Percentiles rank a stretch among this genome's conserved stretches.
These are phyloP conservation scores for Penicillium decumbens DNA, from an alignment of 2,329 filamentous ascomycete species.

Conservation along the genomic window DNA sequence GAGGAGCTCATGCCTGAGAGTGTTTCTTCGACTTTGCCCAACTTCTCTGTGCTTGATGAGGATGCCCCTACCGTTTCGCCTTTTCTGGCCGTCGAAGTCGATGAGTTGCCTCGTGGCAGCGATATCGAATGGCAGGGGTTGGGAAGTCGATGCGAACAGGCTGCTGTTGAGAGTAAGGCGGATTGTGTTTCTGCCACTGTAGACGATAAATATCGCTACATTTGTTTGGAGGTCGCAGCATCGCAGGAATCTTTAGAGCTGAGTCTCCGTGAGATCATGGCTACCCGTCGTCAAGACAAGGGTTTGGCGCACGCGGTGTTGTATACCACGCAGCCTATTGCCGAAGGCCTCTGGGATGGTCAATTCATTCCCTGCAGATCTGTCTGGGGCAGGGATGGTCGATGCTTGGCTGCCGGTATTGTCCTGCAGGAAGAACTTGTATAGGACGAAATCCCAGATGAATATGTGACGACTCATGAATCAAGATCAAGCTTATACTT, in stretches of 20 bases:
- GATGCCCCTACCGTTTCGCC: slow-evolving; percentile 50
- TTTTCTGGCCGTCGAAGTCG: slow-evolving; percentile 70
- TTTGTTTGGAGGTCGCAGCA: slow-evolving; percentile 30
- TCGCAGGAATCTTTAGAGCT: slow-evolving; percentile 18
- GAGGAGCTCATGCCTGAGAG: slow-evolving; percentile 31
- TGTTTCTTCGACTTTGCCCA: slow-evolving; percentile 20
- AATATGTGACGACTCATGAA: neutral
- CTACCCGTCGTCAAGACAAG: slow-evolving; percentile 12
- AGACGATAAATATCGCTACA: slow-evolving; percentile 25
- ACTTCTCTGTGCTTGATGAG: slow-evolving; percentile 25
- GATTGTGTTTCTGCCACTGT: slow-evolving; percentile 22
- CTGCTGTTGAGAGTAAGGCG: slow-evolving; percentile 21
- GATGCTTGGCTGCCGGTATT: slow-evolving; percentile 34
- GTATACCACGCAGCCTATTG: slow-evolving; percentile 32
- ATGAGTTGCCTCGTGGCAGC: slow-evolving; percentile 67
- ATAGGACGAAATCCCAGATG: too few species aligned
- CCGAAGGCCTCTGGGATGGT: slow-evolving; percentile 22
- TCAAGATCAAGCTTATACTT: neutral
- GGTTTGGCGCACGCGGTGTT: slow-evolving; percentile 29
- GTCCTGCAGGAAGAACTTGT: slow-evolving; percentile 28
- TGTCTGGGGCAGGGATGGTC: slow-evolving; percentile 38
- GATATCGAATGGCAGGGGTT: slow-evolving; percentile 79
- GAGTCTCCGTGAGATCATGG: slow-evolving; percentile 24
- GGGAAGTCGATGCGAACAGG: slow-evolving; percentile 48
- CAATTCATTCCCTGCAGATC: slow-evolving; percentile 42